Percentiles rank a stretch among this genome's conserved stretches.
phyloP scores from a whole-genome alignment of 768 basidiomycete species.

The Boletus pseudopeckii region DNA sequence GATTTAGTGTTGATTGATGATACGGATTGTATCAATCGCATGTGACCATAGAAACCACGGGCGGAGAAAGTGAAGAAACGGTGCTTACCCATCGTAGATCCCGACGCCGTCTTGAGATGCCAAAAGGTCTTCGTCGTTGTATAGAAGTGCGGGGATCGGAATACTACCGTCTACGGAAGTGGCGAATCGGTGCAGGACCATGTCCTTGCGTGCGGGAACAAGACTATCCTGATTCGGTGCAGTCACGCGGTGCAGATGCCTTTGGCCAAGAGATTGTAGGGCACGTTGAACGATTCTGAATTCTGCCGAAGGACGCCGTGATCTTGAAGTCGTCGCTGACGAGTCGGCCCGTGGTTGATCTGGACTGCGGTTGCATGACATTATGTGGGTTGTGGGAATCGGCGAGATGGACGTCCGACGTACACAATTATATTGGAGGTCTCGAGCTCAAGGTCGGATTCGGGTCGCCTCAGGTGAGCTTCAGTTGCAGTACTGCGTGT shows the following conservation, averaged over 20 bases:
- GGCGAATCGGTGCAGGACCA: slow-evolving; percentile 57
- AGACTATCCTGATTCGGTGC: slow-evolving; percentile 1
- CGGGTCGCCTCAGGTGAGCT: slow-evolving; percentile 22
- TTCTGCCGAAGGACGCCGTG: slow-evolving; percentile 11
- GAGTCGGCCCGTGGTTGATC: slow-evolving; percentile 6
- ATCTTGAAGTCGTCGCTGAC: neutral
- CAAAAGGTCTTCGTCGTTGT: slow-evolving; percentile 75
- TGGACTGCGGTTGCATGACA: neutral
- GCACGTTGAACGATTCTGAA: neutral
- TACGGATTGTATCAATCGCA: slow-evolving; percentile 16
- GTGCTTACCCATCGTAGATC: slow-evolving; percentile 84
- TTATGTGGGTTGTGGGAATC: slow-evolving; percentile 10
- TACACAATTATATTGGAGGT: slow-evolving; percentile 9
- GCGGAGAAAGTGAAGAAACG: slow-evolving; percentile 2
- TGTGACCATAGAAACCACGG: slow-evolving; percentile 14
- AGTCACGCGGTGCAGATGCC: neutral
- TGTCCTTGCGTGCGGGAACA: slow-evolving; percentile 21
- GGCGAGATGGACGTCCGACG: slow-evolving; percentile 3
- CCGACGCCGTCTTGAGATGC: slow-evolving; percentile 77
- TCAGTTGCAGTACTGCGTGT: slow-evolving; percentile 11
- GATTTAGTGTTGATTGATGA: slow-evolving; percentile 32
- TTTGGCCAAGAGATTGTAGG: neutral
- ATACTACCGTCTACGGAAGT: slow-evolving; percentile 69
- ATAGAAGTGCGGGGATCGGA: slow-evolving; percentile 71
- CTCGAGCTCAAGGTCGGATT: slow-evolving; percentile 2